Evolutionary conservation across 108 stramenopile genomes (phyloP).

Genomic region (Cyclotella atomus): DNA sequence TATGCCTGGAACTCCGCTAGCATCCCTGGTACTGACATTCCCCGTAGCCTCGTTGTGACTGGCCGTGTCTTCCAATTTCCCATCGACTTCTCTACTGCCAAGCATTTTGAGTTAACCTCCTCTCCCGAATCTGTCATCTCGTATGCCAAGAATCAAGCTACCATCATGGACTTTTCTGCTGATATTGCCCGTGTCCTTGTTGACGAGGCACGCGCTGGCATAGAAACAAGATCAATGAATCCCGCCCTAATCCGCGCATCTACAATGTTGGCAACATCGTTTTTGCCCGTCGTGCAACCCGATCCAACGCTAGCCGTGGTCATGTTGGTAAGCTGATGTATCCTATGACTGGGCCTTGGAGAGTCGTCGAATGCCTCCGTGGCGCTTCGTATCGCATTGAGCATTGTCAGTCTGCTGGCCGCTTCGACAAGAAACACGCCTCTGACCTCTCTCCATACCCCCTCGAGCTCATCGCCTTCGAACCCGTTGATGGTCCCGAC

Average conservation of each 20-base stretch:
- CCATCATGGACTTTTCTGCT: background rate
- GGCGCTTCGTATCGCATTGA: slow-evolving; percentile 13
- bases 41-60: slow-evolving; percentile 14
- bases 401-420: background rate
- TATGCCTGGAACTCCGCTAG: slow-evolving; percentile 39
- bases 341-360: slow-evolving; percentile 13
- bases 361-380: background rate
- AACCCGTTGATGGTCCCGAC: background rate
- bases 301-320: background rate
- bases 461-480: slow-evolving; percentile 3
- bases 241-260: background rate
- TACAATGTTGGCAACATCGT: slow-evolving; percentile 17
- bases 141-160: background rate
- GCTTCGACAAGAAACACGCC: background rate
- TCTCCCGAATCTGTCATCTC: background rate
- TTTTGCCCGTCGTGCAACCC: slow-evolving; percentile 14
- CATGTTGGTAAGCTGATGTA: slow-evolving; percentile 11
- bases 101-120: slow-evolving; percentile 7
- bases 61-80: slow-evolving; percentile 39
- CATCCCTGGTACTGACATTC: slow-evolving; percentile 27
- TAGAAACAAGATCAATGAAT: slow-evolving; percentile 5
- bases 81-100: slow-evolving; percentile 20
- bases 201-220: slow-evolving; percentile 15
- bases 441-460: background rate
- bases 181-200: background rate